Percentiles rank a stretch among this genome's conserved stretches.
Evolutionary conservation across 2,329 filamentous ascomycete genomes (phyloP).

Genomic region (Hypoxylon sp.): DNA sequence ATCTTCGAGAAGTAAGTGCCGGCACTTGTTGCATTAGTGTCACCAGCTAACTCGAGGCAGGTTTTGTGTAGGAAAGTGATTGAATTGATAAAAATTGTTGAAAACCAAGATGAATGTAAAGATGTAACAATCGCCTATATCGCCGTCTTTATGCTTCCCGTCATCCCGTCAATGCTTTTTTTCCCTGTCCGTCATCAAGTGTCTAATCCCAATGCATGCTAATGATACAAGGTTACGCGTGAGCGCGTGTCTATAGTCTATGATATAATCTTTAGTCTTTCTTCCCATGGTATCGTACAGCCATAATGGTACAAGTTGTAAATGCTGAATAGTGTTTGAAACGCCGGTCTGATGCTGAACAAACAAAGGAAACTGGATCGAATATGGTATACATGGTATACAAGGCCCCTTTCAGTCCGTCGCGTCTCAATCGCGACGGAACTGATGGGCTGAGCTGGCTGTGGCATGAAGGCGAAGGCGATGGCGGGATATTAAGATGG

Average conservation of each 20-base stretch:
- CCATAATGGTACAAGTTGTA: constrained; percentile 46
- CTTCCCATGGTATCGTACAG: constrained; percentile 47
- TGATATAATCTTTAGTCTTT: constrained; percentile 30
- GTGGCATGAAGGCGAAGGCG: constrained; percentile 11
- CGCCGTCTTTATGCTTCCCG: constrained; percentile 18
- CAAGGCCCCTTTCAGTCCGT: constrained; percentile 13
- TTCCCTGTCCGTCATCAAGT: constrained; percentile 32
- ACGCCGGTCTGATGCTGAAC: constrained; percentile 42
- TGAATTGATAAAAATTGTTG: constrained; percentile 30
- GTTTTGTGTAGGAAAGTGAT: constrained; percentile 70
- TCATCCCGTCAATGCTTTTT: constrained; percentile 31
- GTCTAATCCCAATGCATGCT: constrained; percentile 43
- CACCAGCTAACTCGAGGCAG: constrained; percentile 53
- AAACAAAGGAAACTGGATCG: constrained; percentile 43
- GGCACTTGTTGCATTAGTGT: constrained; percentile 28
- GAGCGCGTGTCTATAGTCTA: constrained; percentile 42
- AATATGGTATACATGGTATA: constrained; percentile 39
- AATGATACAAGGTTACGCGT: constrained; percentile 41
- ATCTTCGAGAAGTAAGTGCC: constrained; percentile 93
- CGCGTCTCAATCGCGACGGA: background rate
- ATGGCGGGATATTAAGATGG: constrained; percentile 30
- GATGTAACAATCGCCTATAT: constrained; percentile 10
- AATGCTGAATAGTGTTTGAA: constrained; percentile 43
- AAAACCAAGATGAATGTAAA: constrained; percentile 3
- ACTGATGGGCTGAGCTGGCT: constrained; percentile 3